Conservation (phyloP, 148 eudicot species). For the Rhododendron simsii region DNA sequence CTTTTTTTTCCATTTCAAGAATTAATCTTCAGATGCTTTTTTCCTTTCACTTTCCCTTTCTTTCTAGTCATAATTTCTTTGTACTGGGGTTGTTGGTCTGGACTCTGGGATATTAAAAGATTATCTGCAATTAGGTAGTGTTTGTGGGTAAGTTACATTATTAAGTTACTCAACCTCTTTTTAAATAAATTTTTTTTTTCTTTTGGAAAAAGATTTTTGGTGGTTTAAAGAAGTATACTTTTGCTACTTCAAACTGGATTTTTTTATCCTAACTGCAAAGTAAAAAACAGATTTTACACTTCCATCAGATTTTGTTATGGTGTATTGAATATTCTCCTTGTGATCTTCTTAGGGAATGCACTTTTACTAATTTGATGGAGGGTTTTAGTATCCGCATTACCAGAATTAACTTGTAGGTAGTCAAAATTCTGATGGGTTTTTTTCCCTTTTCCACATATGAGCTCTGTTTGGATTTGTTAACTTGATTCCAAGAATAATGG, state of each 20-base stretch:
- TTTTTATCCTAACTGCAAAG: background rate
- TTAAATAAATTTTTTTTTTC: too few relatives aligned
- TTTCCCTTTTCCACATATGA: background rate
- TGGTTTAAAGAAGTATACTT: background rate
- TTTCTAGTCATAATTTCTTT: background rate
- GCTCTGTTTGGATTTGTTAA: background rate
- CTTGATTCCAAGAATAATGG: too few relatives aligned
- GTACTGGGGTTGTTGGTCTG: background rate
- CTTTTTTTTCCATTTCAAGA: background rate
- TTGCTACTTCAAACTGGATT: background rate
- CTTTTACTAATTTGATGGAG: background rate
- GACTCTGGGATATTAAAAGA: background rate
- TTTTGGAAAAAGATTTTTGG: background rate
- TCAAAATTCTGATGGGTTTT: background rate
- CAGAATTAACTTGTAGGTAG: background rate
- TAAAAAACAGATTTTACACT: background rate
- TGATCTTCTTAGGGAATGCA: background rate
- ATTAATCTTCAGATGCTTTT: background rate
- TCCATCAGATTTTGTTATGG: background rate
- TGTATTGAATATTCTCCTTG: background rate
- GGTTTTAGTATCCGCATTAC: background rate
- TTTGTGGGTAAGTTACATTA: background rate
- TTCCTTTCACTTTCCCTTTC: background rate
- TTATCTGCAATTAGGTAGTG: background rate
- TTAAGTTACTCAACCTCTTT: background rate